phyloP scores from a whole-genome alignment of 768 basidiomycete species.

The Phylloporus sp. region DNA sequence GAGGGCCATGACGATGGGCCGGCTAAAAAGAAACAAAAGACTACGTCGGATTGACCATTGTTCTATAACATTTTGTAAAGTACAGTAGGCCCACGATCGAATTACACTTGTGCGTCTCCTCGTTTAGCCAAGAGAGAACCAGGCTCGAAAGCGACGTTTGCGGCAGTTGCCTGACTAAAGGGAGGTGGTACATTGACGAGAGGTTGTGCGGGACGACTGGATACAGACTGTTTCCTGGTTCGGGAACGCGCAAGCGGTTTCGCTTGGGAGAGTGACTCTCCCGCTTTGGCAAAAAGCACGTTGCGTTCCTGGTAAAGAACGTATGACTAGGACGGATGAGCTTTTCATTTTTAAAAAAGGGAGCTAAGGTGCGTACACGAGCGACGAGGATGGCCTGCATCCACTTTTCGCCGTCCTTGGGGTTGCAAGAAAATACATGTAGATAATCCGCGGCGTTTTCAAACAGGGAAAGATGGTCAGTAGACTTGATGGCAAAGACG shows the following conservation, averaged over 20 bases:
- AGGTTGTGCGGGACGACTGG: slow-evolving; percentile 39
- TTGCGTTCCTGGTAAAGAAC: slow-evolving; percentile 77
- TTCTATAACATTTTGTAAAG: slow-evolving; percentile 19
- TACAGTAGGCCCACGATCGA: slow-evolving; percentile 15
- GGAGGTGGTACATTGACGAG: slow-evolving; percentile 46
- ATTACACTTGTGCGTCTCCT: slow-evolving; percentile 18
- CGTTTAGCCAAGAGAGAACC: slow-evolving; percentile 67
- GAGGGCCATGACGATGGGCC: slow-evolving; percentile 45
- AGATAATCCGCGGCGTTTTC: slow-evolving; percentile 86
- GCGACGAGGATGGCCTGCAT: slow-evolving; percentile 76
- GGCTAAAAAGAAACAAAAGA: slow-evolving; percentile 75
- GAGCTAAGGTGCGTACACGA: slow-evolving; percentile 54
- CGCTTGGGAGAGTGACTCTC: slow-evolving; percentile 22
- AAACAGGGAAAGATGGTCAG: slow-evolving; percentile 80
- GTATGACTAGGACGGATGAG: slow-evolving; percentile 55
- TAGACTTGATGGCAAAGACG: slow-evolving; percentile 83
- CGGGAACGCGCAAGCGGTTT: slow-evolving; percentile 35
- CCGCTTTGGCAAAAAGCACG: slow-evolving; percentile 39
- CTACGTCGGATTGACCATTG: slow-evolving; percentile 32
- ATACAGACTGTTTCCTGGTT: slow-evolving; percentile 34
- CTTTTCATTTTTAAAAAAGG: background rate
- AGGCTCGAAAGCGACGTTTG: slow-evolving; percentile 58
- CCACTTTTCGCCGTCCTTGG: slow-evolving; percentile 72
- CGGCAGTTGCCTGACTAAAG: slow-evolving; percentile 24
- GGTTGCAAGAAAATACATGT: slow-evolving; percentile 77